Conservation (phyloP, 179 eudicot genomes). For the Kewa caespitosa region DNA sequence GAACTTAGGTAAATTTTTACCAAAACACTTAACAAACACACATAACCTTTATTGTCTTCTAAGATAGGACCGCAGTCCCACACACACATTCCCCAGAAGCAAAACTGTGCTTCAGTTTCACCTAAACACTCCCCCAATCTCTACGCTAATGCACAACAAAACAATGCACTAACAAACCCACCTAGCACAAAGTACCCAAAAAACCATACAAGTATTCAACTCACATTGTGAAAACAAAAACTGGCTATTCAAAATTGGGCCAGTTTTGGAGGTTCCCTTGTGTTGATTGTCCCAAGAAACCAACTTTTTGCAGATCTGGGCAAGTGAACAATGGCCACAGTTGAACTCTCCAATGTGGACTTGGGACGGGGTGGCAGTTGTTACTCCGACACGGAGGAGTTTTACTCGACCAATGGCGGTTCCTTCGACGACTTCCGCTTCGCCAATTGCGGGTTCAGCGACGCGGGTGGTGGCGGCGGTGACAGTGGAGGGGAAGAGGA, state of each 20-base stretch:
- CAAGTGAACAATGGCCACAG: conserved; percentile 18
- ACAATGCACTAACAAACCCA: no score
- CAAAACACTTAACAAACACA: no score
- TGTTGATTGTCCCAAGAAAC: background rate
- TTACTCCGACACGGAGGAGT: conserved; percentile 52
- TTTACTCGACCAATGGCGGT: conserved; percentile 47
- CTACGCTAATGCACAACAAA: no score
- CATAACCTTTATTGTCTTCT: no score
- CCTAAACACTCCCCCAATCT: no score
- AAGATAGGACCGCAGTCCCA: no score
- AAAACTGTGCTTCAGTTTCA: no score
- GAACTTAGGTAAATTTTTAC: no score
- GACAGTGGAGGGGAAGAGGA: conserved; percentile 17
- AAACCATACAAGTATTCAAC: no score
- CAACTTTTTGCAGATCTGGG: background rate
- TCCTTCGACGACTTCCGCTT: conserved; percentile 37
- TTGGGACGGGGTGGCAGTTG: conserved; percentile 37
- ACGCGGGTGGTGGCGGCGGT: conserved; percentile 2
- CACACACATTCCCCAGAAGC: no score
- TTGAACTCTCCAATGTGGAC: conserved; percentile 32
- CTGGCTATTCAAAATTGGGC: background rate
- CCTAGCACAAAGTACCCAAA: no score
- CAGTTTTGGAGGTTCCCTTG: background rate
- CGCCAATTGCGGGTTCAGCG: conserved; percentile 18
- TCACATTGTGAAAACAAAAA: no score